Conservation (phyloP, 2,329 filamentous ascomycete species). For the Aspergillus proliferans region DNA sequence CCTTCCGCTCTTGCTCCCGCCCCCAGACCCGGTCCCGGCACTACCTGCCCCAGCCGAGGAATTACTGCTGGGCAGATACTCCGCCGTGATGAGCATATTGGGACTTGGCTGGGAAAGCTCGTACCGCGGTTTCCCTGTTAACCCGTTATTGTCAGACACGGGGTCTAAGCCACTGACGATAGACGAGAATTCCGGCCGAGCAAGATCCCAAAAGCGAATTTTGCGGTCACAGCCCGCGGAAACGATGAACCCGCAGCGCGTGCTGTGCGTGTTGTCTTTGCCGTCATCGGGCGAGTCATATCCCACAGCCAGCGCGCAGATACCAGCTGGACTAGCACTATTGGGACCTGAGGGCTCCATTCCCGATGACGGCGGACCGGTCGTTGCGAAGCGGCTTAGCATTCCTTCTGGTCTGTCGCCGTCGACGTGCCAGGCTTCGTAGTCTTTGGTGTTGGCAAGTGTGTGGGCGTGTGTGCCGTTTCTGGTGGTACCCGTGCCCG, state of each 20-base stretch:
- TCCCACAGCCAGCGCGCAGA: slow-evolving; percentile 68
- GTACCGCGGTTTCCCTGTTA: slow-evolving; percentile 59
- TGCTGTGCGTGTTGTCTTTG: slow-evolving; percentile 30
- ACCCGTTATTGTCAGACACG: slow-evolving; percentile 50
- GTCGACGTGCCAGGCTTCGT: slow-evolving; percentile 83
- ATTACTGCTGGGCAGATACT: slow-evolving; percentile 48
- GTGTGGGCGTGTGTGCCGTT: slow-evolving; percentile 44
- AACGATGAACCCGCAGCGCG: slow-evolving; percentile 74
- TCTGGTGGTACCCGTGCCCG: slow-evolving; percentile 11
- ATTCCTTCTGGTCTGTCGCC: slow-evolving; percentile 83
- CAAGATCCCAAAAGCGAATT: slow-evolving; percentile 88
- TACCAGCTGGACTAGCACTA: slow-evolving; percentile 40
- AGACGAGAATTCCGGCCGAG: slow-evolving; percentile 67
- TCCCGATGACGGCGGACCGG: slow-evolving; percentile 38
- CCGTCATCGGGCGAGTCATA: slow-evolving; percentile 64
- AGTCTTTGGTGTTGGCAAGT: slow-evolving; percentile 48
- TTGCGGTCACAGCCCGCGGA: slow-evolving; percentile 86
- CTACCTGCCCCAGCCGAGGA: not conserved
- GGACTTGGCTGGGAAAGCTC: slow-evolving; percentile 57
- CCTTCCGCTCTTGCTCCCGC: slow-evolving; percentile 24
- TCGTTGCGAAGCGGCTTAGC: slow-evolving; percentile 71
- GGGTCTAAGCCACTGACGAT: slow-evolving; percentile 71
- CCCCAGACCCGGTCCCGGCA: slow-evolving; percentile 20
- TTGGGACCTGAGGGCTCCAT: slow-evolving; percentile 46
- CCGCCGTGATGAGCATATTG: slow-evolving; percentile 60